phyloP scores from a whole-genome alignment of 169 alveolate species.

The Theileria equi region DNA sequence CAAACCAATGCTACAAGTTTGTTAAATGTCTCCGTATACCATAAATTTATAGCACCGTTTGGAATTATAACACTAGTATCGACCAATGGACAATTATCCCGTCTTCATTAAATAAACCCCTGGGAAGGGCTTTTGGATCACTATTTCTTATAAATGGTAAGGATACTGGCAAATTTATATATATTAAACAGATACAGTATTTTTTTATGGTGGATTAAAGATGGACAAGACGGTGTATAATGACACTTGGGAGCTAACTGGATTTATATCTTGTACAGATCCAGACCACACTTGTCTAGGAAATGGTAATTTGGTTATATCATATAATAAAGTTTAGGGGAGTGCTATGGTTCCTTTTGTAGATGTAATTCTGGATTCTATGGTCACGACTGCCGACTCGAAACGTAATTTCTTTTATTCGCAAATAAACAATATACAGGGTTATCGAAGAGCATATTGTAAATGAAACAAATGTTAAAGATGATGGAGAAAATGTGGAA shows the following conservation, averaged over 20 bases:
- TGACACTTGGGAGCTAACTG: conserved; percentile 47
- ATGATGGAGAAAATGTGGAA: neutral
- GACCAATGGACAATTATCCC: conserved; percentile 58
- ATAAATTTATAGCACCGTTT: conserved; percentile 12
- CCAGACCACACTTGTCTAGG: conserved; percentile 54
- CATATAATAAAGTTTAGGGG: conserved; percentile 6
- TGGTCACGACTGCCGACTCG: conserved; percentile 51
- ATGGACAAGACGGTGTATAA: conserved; percentile 40
- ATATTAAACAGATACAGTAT: conserved; percentile 13
- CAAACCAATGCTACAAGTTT: conserved; percentile 57
- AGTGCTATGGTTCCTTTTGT: conserved; percentile 27
- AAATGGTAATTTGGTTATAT: conserved; percentile 31
- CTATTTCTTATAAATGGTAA: neutral
- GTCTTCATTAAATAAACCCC: conserved; percentile 25
- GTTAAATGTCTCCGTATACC: neutral
- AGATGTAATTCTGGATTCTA: conserved; percentile 24
- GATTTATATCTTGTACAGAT: conserved; percentile 45
- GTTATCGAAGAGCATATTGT: too few relatives aligned
- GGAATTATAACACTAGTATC: conserved; percentile 53
- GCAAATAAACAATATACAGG: too few relatives aligned
- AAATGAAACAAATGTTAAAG: neutral
- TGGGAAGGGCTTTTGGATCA: conserved; percentile 20
- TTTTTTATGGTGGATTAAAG: conserved; percentile 52
- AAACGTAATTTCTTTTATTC: neutral
- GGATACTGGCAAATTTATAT: too few relatives aligned